Evolutionary conservation across 2,329 filamentous ascomycete species (phyloP), one percentile per base, ranked within the genome.

Genomic region (Anthostomella pinea): DNA sequence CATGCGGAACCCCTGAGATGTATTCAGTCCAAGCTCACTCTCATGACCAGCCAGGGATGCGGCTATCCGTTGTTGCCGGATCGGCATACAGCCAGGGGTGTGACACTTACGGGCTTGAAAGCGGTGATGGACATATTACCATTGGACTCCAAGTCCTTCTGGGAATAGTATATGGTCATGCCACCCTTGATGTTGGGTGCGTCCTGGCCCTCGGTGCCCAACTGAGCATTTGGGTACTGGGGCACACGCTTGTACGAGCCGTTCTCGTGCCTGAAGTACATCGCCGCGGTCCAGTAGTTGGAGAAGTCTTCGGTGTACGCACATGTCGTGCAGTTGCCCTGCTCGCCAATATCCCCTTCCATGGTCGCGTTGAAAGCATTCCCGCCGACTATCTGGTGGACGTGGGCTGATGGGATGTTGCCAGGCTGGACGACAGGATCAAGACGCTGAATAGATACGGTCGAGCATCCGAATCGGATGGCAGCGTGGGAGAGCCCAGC

Each of bases 1-100:
- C 66, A 69, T 69, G 29, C 66, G 60, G 56, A 70, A 70, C 13
- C 66, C 66, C 61, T 64, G 29, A 5, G 1, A 4, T 16, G 7
- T 16, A 13, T 46, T 33, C 16, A 23, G 2, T 14, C 5, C 8
- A 13, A 3, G 11, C 11, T 33, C 16, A 10, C 10, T n/a, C 17
- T 5, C 2, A 13, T 17, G 20, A 31, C n/a, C n/a, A n/a, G n/a
- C n/a, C n/a, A n/a, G n/a, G n/a, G n/a, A n/a, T n/a, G n/a, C n/a
- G n/a, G n/a, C n/a, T n/a, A n/a, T n/a, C n/a, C n/a, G n/a, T n/a
- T n/a, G n/a, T n/a, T n/a, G n/a, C n/a, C n/a, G n/a, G n/a, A n/a
- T n/a, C n/a, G n/a, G n/a, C n/a, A n/a, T n/a, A n/a, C n/a, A n/a
- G n/a, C n/a, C n/a, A n/a, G n/a, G n/a, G n/a, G n/a, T n/a, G 17